Evolutionary conservation across 768 basidiomycete genomes (phyloP).

Genomic region (Suillus tomentosus): DNA sequence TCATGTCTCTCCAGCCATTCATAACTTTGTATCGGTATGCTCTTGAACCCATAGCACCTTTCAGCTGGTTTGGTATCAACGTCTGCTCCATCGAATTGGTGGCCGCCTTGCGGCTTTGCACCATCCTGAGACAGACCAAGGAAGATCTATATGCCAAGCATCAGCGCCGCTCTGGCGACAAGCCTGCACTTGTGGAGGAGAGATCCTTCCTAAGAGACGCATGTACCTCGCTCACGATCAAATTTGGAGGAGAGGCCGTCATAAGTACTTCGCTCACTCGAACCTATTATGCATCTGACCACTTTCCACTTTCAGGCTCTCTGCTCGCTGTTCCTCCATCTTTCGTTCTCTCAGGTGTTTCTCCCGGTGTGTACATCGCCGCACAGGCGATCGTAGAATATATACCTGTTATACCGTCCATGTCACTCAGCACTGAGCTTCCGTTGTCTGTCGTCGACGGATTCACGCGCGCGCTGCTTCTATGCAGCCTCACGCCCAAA

Average conservation of each 20-base stretch:
- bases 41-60: slow-evolving; percentile 62
- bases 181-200: slow-evolving; percentile 40
- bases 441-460: slow-evolving; percentile 76
- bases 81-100: slow-evolving; percentile 68
- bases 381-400: slow-evolving; percentile 63
- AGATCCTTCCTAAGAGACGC: slow-evolving; percentile 60
- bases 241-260: slow-evolving; percentile 77
- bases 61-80: slow-evolving; percentile 63
- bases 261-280: slow-evolving; percentile 45
- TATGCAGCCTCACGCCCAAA: slow-evolving; percentile 78
- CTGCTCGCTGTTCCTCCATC: slow-evolving; percentile 69
- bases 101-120: slow-evolving; percentile 70
- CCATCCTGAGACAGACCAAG: slow-evolving; percentile 66
- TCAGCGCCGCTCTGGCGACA: slow-evolving; percentile 35
- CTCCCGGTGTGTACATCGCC: slow-evolving; percentile 60
- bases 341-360: slow-evolving; percentile 72
- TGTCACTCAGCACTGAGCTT: slow-evolving; percentile 61
- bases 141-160: slow-evolving; percentile 52
- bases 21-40: slow-evolving; percentile 52
- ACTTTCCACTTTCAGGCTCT: slow-evolving; percentile 47
- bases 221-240: slow-evolving; percentile 61
- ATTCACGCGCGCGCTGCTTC: slow-evolving; percentile 73
- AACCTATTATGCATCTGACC: slow-evolving; percentile 2
- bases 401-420: slow-evolving; percentile 56
- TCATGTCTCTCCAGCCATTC: slow-evolving; percentile 42